Percentiles rank a stretch among this genome's conserved stretches.
Evolutionary conservation across 2,329 filamentous ascomycete genomes (phyloP).

Genomic region (Dactylonectria estremocensis): DNA sequence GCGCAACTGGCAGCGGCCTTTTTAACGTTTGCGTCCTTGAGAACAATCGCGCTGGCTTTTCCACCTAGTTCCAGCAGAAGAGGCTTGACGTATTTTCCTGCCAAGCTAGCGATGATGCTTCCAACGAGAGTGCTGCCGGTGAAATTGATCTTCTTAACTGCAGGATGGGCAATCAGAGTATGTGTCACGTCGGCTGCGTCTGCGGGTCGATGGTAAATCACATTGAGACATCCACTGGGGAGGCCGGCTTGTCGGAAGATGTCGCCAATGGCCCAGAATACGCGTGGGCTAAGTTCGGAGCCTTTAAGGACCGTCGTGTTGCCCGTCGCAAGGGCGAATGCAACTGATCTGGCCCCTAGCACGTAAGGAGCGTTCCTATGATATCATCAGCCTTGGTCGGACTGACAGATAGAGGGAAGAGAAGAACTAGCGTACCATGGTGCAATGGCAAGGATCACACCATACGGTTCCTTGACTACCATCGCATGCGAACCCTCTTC

Average conservation of each 20-base stretch:
- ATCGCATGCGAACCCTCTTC: constrained; percentile 63
- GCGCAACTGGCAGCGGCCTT: constrained; percentile 78
- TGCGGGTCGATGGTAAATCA: constrained; percentile 75
- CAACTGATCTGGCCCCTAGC: constrained; percentile 3
- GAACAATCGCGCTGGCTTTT: constrained; percentile 83
- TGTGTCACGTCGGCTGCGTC: constrained; percentile 77
- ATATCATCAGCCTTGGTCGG: not conserved
- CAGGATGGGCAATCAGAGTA: constrained; percentile 75
- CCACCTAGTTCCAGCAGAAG: constrained; percentile 86
- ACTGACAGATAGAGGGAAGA: too few species aligned
- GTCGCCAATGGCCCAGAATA: constrained; percentile 72
- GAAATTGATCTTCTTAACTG: constrained; percentile 86
- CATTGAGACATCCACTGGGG: constrained; percentile 80
- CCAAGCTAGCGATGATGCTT: constrained; percentile 76
- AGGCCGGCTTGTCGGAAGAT: constrained; percentile 81
- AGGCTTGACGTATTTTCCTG: constrained; percentile 83
- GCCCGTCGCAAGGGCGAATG: constrained; percentile 55
- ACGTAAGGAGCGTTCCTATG: constrained; percentile 17
- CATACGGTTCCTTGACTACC: constrained; percentile 65
- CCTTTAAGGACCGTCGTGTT: constrained; percentile 82
- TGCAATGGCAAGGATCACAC: constrained; percentile 84
- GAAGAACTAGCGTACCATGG: constrained; percentile 73
- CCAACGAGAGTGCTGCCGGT: constrained; percentile 84
- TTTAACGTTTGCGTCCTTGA: constrained; percentile 83
- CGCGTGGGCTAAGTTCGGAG: constrained; percentile 76